A percentile compares a stretch with the other conserved stretches of the same genome.
Conservation (phyloP, 345 rosid genomes). For the Bruguiera sexangula region DNA sequence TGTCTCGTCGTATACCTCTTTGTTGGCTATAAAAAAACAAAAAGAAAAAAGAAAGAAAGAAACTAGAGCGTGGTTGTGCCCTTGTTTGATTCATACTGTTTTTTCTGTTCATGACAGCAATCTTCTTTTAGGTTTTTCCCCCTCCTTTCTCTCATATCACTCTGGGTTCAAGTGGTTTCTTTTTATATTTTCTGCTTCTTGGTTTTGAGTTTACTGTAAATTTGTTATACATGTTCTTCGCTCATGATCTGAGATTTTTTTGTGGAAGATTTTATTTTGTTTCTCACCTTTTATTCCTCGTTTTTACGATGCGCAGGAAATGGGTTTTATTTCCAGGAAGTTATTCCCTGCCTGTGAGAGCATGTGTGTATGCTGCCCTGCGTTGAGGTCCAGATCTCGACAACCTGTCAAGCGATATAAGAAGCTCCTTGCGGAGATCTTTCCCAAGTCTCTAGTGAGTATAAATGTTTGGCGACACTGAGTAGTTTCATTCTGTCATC, state of each 20-base stretch:
- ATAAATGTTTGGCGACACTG: neutral
- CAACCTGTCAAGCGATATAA: constrained; percentile 98
- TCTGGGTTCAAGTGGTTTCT: too few species aligned
- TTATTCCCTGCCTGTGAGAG: constrained; percentile 92
- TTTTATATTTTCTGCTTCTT: too few species aligned
- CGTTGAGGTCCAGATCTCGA: constrained; percentile 93
- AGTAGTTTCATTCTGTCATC: too few species aligned
- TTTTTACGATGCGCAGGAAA: constrained; percentile 33
- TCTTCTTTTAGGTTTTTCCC: neutral
- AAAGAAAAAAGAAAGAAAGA: too few species aligned
- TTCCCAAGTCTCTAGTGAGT: constrained; percentile 81
- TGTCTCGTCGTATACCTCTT: neutral
- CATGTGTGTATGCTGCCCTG: constrained; percentile 97
- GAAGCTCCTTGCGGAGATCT: constrained; percentile 85
- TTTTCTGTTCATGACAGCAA: neutral
- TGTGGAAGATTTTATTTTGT: neutral
- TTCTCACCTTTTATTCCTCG: constrained; percentile 6
- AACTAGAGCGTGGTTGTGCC: neutral
- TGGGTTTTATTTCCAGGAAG: constrained; percentile 91
- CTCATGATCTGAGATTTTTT: neutral
- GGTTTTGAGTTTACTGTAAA: too few species aligned
- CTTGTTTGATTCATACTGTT: neutral
- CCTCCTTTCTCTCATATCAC: neutral
- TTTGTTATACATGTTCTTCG: too few species aligned
- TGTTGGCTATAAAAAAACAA: neutral